phyloP scores from a whole-genome alignment of 75 land plant genomes.

The Adiantum capillusveneris region DNA sequence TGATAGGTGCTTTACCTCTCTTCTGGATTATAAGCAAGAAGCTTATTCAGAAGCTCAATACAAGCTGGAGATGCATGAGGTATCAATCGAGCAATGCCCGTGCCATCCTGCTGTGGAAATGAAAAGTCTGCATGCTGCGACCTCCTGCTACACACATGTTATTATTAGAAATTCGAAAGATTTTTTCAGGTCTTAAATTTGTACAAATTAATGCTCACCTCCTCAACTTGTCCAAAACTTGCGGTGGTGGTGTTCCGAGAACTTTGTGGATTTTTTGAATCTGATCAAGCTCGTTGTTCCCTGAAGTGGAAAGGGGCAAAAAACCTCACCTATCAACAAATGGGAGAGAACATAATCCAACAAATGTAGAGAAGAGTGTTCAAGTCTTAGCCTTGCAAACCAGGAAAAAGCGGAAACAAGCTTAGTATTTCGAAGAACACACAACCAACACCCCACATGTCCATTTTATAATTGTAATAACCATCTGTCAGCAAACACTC shows the following conservation, averaged over 20 bases:
- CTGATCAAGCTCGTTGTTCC: slow-evolving; percentile 35
- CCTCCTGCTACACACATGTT: slow-evolving; percentile 31
- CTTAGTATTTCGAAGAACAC: slow-evolving; percentile 37
- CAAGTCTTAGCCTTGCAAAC: slow-evolving; percentile 5
- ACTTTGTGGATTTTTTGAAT: slow-evolving; percentile 37
- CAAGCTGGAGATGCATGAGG: slow-evolving; percentile 39
- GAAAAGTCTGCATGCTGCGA: slow-evolving; percentile 38
- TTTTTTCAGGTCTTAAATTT: no score
- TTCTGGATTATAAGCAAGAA: slow-evolving; percentile 36
- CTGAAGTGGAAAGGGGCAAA: no score
- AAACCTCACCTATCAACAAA: no score
- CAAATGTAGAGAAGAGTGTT: background rate
- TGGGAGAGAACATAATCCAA: no score
- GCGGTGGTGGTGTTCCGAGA: slow-evolving; percentile 31
- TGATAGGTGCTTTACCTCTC: no score
- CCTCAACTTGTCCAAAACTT: slow-evolving; percentile 30
- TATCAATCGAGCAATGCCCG: slow-evolving; percentile 30
- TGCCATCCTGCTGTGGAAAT: slow-evolving; percentile 33
- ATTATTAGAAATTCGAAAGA: no score
- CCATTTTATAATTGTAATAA: slow-evolving; percentile 39
- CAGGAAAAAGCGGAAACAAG: slow-evolving; percentile 39
- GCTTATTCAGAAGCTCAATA: slow-evolving; percentile 34
- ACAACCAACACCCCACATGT: slow-evolving; percentile 43
- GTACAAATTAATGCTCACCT: slow-evolving; percentile 13
- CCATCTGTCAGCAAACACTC: slow-evolving; percentile 39